Evolutionary conservation across 768 basidiomycete species (phyloP).

Genomic region (Kwoniella botswanensis): DNA sequence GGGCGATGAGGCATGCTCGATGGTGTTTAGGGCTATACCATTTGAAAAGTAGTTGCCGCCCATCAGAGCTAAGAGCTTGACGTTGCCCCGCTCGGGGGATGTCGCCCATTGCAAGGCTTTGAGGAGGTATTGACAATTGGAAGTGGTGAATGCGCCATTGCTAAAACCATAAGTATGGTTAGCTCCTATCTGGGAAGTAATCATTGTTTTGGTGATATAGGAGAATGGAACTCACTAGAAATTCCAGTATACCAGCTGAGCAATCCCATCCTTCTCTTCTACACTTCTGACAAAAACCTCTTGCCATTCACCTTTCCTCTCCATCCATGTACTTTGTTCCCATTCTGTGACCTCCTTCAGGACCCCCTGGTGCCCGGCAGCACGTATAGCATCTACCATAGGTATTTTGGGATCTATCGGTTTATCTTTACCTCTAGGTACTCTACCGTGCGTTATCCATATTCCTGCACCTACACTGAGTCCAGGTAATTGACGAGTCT

Average conservation of each 20-base stretch:
- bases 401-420: constrained; percentile 49
- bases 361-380: constrained; percentile 30
- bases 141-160: constrained; percentile 53
- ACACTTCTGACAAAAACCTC: constrained; percentile 41
- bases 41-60: constrained; percentile 53
- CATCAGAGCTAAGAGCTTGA: constrained; percentile 47
- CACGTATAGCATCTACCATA: constrained; percentile 40
- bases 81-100: constrained; percentile 28
- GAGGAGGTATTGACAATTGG: constrained; percentile 45
- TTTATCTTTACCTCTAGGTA: constrained; percentile 41
- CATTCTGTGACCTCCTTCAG: constrained; percentile 44
- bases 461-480: constrained; percentile 31
- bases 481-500: constrained; percentile 27
- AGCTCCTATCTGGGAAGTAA: constrained; percentile 7
- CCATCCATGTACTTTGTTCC: constrained; percentile 29
- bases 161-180: constrained; percentile 15
- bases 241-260: constrained; percentile 48
- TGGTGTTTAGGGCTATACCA: constrained; percentile 53
- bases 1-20: constrained; percentile 43
- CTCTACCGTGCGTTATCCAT: constrained; percentile 53
- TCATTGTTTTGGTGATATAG: not conserved
- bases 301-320: constrained; percentile 44
- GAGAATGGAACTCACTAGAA: constrained; percentile 48
- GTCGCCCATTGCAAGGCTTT: constrained; percentile 41
- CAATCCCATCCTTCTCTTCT: constrained; percentile 22